Evolutionary conservation across 768 basidiomycete genomes (phyloP).

Genomic region (Sarcodon sp.): DNA sequence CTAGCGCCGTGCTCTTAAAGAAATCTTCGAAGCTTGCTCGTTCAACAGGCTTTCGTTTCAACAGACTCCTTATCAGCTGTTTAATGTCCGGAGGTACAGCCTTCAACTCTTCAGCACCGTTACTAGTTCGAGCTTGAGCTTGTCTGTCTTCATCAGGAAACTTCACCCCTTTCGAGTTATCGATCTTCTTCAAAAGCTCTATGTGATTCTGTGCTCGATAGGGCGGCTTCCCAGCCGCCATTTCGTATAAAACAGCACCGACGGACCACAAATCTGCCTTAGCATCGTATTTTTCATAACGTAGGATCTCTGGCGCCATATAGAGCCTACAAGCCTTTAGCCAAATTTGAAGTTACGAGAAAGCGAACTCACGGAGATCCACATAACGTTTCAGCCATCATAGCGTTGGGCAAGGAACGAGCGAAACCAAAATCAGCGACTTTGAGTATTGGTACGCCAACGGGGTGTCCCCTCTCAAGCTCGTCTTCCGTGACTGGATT

Average conservation of each 20-base stretch:
- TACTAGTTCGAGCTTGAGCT: conserved; percentile 25
- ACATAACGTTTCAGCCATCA: conserved; percentile 96
- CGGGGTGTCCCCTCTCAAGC: conserved; percentile 75
- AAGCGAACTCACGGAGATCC: conserved; percentile 74
- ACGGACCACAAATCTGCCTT: conserved; percentile 98
- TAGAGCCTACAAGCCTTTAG: conserved; percentile 47
- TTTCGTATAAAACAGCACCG: conserved; percentile 93
- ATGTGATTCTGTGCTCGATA: conserved; percentile 96
- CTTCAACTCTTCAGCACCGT: conserved; percentile 36
- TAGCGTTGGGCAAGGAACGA: conserved; percentile 76
- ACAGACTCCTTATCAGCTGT: conserved; percentile 67
- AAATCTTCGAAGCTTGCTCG: conserved; percentile 87
- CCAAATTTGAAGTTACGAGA: background rate
- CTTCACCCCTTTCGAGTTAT: conserved; percentile 79
- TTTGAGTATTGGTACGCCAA: conserved; percentile 90
- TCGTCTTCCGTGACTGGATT: conserved; percentile 74
- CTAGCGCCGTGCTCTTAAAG: conserved; percentile 70
- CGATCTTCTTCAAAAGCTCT: conserved; percentile 88
- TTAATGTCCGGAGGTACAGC: conserved; percentile 78
- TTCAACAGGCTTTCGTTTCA: conserved; percentile 76
- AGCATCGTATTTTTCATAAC: conserved; percentile 96
- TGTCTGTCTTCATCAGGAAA: conserved; percentile 87
- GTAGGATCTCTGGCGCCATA: conserved; percentile 97
- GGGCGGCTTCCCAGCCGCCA: conserved; percentile 86
- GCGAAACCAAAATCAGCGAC: conserved; percentile 99